A percentile compares a stretch with the other conserved stretches of the same genome.
Evolutionary conservation across 768 basidiomycete species (phyloP).

Genomic region (Podaxis sp.): DNA sequence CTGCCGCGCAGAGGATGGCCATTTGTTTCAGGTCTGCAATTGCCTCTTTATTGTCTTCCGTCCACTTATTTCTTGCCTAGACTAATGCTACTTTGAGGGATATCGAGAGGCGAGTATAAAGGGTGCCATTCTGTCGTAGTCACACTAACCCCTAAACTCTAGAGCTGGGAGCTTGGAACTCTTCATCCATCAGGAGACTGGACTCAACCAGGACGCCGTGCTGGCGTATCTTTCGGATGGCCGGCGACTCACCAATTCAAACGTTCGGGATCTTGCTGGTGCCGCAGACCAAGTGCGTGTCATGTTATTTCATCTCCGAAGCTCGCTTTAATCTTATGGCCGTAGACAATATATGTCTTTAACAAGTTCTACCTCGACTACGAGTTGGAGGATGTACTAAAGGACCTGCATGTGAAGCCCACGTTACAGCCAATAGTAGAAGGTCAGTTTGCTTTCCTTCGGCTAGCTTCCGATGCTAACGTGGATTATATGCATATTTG

Average conservation of each 20-base stretch:
- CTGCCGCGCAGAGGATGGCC: conserved; percentile 66
- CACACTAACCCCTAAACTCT: conserved; percentile 11
- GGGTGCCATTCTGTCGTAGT: not conserved
- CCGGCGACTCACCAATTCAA: conserved; percentile 65
- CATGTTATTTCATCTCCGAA: not conserved
- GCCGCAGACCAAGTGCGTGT: conserved; percentile 68
- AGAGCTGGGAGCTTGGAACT: conserved; percentile 70
- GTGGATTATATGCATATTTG: conserved; percentile 6
- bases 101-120: conserved; percentile 57
- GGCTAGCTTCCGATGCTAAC: not conserved
- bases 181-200: conserved; percentile 72
- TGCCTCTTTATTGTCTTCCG: conserved; percentile 1
- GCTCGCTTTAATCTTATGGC: not conserved
- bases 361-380: conserved; percentile 80
- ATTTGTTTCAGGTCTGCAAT: conserved; percentile 52
- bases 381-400: conserved; percentile 63
- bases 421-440: conserved; percentile 70
- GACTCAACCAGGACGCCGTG: conserved; percentile 65
- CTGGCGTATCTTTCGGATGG: conserved; percentile 83
- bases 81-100: conserved; percentile 71
- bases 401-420: conserved; percentile 59
- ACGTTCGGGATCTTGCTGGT: conserved; percentile 75
- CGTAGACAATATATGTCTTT: conserved; percentile 75
- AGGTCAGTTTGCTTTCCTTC: conserved; percentile 39
- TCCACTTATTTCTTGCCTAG: conserved; percentile 26